Conservation (phyloP, 305 asterid genomes). For the Solanum chacoense region DNA sequence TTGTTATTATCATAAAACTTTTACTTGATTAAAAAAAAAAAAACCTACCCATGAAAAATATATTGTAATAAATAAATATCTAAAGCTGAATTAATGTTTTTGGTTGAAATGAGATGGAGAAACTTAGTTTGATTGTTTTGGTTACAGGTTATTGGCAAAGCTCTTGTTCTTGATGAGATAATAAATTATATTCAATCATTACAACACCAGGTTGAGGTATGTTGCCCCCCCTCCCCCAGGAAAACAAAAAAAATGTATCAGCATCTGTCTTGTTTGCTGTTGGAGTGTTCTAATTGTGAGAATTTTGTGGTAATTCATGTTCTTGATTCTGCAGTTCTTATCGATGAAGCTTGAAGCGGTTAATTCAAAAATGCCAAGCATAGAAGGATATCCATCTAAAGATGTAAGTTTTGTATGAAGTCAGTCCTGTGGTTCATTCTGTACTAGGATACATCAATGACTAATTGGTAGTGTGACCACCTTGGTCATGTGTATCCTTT, state of each 20-base stretch:
- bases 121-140: background rate
- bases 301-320: background rate
- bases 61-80: background rate
- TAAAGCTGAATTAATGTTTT: background rate
- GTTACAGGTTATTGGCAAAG: constrained; percentile 80
- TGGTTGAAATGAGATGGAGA: background rate
- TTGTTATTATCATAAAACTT: background rate
- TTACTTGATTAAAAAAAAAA: background rate
- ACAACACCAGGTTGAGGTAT: constrained; percentile 91
- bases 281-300: background rate
- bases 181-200: constrained; percentile 84
- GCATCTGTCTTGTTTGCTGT: background rate
- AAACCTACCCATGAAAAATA: background rate
- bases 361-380: constrained; percentile 48
- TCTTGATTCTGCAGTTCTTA: constrained; percentile 42
- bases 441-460: background rate
- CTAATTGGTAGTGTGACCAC: background rate
- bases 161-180: constrained; percentile 90
- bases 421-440: background rate
- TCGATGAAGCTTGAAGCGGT: constrained; percentile 96
- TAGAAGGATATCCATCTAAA: constrained; percentile 76
- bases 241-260: background rate
- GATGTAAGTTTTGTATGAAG: constrained; percentile 44
- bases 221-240: background rate
- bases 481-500: background rate